Conservation (phyloP, 176 grass and related monocot genomes). For the Typha latifolia region DNA sequence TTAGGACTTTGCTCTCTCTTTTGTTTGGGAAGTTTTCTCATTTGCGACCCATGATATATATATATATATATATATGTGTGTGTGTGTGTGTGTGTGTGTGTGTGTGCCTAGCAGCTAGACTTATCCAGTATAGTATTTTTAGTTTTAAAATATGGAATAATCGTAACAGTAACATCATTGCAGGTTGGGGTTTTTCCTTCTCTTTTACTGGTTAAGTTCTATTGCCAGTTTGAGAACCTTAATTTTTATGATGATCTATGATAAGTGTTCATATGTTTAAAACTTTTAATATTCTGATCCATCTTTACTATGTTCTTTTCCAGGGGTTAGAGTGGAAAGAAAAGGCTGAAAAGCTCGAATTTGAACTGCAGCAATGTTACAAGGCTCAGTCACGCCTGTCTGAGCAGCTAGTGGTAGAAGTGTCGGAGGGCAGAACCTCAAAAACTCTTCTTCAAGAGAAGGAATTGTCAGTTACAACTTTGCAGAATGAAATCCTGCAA, state of each 20-base stretch:
- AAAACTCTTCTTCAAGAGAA: constrained; percentile 72
- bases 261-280: neutral
- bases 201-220: too few species aligned
- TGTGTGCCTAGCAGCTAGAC: too few species aligned
- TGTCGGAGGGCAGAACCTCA: constrained; percentile 51
- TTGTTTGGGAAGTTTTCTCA: too few species aligned
- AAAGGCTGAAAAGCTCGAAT: constrained; percentile 67
- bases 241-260: neutral
- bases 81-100: too few species aligned
- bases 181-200: too few species aligned
- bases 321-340: constrained; percentile 90
- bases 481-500: constrained; percentile 51
- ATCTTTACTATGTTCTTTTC: constrained; percentile 12
- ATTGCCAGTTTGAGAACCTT: too few species aligned
- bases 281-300: constrained; percentile 3
- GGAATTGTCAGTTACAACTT: constrained; percentile 38
- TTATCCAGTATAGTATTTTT: too few species aligned
- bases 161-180: too few species aligned
- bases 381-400: constrained; percentile 76
- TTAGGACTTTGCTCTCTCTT: too few species aligned
- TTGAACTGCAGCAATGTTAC: constrained; percentile 85
- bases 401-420: constrained; percentile 58
- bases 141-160: too few species aligned
- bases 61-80: too few species aligned
- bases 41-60: too few species aligned